Base-by-base conservation (phyloP, 2,329 filamentous ascomycete species). In the Fusarium sp. region DNA sequence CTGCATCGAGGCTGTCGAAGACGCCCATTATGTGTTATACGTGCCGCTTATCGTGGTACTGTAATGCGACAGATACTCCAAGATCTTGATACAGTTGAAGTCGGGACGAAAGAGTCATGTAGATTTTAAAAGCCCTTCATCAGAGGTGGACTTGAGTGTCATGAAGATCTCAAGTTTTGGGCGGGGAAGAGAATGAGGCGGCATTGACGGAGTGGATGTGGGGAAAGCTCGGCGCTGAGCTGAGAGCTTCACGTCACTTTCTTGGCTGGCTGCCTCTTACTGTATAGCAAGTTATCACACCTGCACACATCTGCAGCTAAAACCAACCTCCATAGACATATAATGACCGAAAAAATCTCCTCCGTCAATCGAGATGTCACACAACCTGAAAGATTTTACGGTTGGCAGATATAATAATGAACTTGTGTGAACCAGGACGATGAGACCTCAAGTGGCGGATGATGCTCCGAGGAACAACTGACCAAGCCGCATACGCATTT, bases 1-100 rank as follows among this genome's bases (percentile, higher is more conserved):
- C 85, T 75, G 89, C 85, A 83, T 98, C 94, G 74, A 97, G 83
- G 81, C 89, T 87, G 76, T 89, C 85, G 79, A 87, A 78, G 56
- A 84, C 72, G 58, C 83, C 80, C 83, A 85, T 85, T 41, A 67
- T 75, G 20, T 14, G 26, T 23, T 38, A 23, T 38, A 17, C 44
- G 30, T 44, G 10, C 53, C 49, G 18, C 56, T 60, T 60, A 46
- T 61, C 56, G 33, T 15, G 23, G 12, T 41, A 40, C 46, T 42
- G 45, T 32, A 26, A 32, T 48, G 63, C 44, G 63, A 37, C 58
- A 49, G 54, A 56, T 69, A 55, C 8, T 53, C 46, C 35, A 20
- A 26, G 18, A 26, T 23, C 40, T 37, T 20, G 17, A 23, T 18
- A 18, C 37, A 40, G 27, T 35, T 41, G 23, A 32, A 18, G 20